A percentile compares a stretch with the other conserved stretches of the same genome.
These are phyloP conservation scores for Aeschynomene evenia DNA, from an alignment of 306 rosid genomes.

Conservation along the genomic window DNA sequence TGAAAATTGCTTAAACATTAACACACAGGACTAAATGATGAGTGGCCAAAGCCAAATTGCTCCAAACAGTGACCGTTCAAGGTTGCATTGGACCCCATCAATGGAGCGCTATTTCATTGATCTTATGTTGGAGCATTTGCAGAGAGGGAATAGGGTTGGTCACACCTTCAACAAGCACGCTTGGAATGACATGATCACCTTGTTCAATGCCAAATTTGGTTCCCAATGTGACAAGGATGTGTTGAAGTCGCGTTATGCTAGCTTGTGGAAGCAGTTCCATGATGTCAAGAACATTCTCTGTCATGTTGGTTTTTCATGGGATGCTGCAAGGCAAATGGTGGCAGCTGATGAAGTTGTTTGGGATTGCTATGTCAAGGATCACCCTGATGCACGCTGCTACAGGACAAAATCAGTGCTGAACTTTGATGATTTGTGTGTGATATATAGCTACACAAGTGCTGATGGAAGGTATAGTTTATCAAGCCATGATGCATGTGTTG, in stretches of 20 bases:
- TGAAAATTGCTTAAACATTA: neutral
- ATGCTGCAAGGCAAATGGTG: slow-evolving; percentile 64
- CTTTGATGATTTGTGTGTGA: slow-evolving; percentile 64
- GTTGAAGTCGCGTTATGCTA: slow-evolving; percentile 65
- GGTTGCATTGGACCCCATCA: slow-evolving; percentile 68
- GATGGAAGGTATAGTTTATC: slow-evolving; percentile 88
- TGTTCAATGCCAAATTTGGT: slow-evolving; percentile 66
- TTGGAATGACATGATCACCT: slow-evolving; percentile 65
- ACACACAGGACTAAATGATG: slow-evolving; percentile 32
- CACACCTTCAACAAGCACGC: slow-evolving; percentile 76
- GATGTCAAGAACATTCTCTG: slow-evolving; percentile 63
- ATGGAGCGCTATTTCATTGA: slow-evolving; percentile 75
- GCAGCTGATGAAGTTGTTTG: slow-evolving; percentile 63
- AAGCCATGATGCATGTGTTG: slow-evolving; percentile 65
- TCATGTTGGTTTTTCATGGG: slow-evolving; percentile 77
- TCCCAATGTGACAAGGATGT: slow-evolving; percentile 74
- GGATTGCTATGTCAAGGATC: slow-evolving; percentile 63
- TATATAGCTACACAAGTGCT: slow-evolving; percentile 61
- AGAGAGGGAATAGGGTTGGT: slow-evolving; percentile 61
- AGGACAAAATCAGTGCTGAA: slow-evolving; percentile 58
- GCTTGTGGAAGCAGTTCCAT: slow-evolving; percentile 78
- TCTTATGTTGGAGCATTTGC: slow-evolving; percentile 76
- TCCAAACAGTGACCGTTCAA: slow-evolving; percentile 54
- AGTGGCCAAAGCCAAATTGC: slow-evolving; percentile 50
- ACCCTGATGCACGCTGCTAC: slow-evolving; percentile 64